These are phyloP conservation scores for Iberis pinnata DNA, from an alignment of 345 rosid species.

Conservation along the genomic window DNA sequence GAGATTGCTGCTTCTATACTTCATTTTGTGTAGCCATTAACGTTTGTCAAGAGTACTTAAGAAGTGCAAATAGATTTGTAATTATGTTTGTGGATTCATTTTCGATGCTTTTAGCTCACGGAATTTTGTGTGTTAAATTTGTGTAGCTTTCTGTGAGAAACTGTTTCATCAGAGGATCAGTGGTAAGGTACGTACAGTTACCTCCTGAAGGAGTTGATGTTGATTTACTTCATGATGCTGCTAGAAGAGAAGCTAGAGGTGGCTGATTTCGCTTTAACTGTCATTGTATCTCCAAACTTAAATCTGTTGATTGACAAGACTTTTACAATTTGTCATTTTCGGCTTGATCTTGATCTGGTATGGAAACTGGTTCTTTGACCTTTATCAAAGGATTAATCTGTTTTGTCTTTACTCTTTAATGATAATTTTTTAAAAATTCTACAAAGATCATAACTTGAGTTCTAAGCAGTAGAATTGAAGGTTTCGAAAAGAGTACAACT, in stretches of 20 bases:
- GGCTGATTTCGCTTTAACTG: conserved; percentile 37
- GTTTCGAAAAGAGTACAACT: conserved; percentile 85
- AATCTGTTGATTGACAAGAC: background rate
- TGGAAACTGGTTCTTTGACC: conserved; percentile 15
- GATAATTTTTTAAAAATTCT: background rate
- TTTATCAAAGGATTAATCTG: conserved; percentile 17
- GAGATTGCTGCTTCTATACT: conserved; percentile 7
- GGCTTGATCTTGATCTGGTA: conserved; percentile 20
- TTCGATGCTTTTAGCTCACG: background rate
- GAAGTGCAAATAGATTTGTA: background rate
- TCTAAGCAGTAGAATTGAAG: conserved; percentile 27
- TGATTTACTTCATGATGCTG: conserved; percentile 95
- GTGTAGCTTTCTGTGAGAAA: conserved; percentile 95
- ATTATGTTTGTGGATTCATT: background rate
- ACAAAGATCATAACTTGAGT: conserved; percentile 5
- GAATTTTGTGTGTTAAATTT: conserved; percentile 7
- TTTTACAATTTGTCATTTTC: conserved; percentile 14
- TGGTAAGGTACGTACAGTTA: conserved; percentile 91
- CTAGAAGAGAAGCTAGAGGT: conserved; percentile 99
- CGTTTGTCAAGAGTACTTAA: background rate
- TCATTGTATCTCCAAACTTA: conserved; percentile 25
- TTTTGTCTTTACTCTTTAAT: background rate
- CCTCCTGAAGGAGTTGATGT: conserved; percentile 96
- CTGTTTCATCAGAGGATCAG: conserved; percentile 98
- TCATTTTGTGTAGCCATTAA: conserved; percentile 1